These are phyloP conservation scores for Solanum aculeatissimum DNA, from an alignment of 305 asterid species.

Conservation along the genomic window DNA sequence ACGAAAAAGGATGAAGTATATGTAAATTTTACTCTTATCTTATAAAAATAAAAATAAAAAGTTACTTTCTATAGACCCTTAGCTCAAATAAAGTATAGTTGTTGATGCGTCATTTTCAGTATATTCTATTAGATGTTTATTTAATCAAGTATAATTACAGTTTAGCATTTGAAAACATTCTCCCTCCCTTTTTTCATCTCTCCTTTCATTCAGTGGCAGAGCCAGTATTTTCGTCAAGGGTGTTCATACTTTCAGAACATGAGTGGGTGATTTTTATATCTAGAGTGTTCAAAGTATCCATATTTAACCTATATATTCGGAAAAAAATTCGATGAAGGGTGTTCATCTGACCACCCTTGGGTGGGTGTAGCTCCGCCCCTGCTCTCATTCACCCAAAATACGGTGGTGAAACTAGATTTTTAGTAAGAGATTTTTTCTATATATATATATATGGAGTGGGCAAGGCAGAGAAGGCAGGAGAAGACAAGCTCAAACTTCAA, in stretches of 20 bases:
- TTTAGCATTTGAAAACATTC: not conserved
- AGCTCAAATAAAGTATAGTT: not conserved
- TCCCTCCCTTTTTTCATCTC: not conserved
- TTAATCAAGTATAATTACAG: not conserved
- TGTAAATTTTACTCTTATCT: not conserved
- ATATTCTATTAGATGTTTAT: not conserved
- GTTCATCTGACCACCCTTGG: no score
- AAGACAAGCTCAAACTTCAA: no score
- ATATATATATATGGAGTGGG: no score
- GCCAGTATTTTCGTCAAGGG: no score
- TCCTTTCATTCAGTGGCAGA: no score
- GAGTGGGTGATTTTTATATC: no score
- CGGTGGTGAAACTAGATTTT: not conserved
- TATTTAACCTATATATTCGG: no score
- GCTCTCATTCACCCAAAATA: not conserved
- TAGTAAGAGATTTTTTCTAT: not conserved
- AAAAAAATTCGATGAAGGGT: no score
- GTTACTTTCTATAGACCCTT: rapidly evolving
- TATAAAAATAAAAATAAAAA: not conserved
- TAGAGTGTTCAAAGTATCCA: no score
- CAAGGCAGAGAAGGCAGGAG: no score
- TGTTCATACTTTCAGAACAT: no score
- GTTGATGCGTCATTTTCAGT: not conserved
- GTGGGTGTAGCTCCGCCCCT: no score
- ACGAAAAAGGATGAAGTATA: rapidly evolving